Conservation (phyloP, 768 basidiomycete genomes). For the Leccinum barrowsii region DNA sequence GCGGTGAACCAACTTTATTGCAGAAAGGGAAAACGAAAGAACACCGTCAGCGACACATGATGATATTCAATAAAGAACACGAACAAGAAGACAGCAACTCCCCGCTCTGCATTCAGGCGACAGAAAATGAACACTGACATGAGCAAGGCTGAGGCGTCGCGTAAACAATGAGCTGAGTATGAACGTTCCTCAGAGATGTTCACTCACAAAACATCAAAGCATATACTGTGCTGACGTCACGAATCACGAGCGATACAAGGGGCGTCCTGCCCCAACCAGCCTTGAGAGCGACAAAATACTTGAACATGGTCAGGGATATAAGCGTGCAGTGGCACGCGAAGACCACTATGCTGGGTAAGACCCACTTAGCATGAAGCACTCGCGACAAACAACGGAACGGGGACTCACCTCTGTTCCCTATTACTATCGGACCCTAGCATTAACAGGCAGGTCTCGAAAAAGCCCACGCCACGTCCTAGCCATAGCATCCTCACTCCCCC, state of each 20-base stretch:
- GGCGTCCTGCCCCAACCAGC: constrained; percentile 18
- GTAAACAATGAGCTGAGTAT: too few species aligned
- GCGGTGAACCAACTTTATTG: constrained; percentile 13
- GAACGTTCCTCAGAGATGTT: neutral
- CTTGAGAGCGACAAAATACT: constrained; percentile 16
- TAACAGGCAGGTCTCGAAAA: neutral
- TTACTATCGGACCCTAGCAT: neutral
- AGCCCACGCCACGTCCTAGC: neutral
- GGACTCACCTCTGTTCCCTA: neutral
- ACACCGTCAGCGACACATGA: too few species aligned
- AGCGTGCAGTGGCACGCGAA: constrained; percentile 11
- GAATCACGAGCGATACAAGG: constrained; percentile 19
- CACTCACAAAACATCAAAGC: constrained; percentile 8
- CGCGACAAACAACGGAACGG: neutral
- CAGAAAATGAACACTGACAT: too few species aligned
- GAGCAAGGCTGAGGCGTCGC: too few species aligned
- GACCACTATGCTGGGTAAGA: neutral
- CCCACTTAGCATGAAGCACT: neutral
- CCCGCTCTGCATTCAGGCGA: too few species aligned
- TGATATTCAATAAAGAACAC: too few species aligned
- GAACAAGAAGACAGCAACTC: too few species aligned
- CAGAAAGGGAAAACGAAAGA: neutral
- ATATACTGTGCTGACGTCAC: constrained; percentile 15
- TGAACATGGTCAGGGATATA: constrained; percentile 16
- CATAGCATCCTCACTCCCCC: neutral